These are phyloP conservation scores for Alternaria infectoria DNA, from an alignment of 2,329 filamentous ascomycete genomes.

Conservation along the genomic window DNA sequence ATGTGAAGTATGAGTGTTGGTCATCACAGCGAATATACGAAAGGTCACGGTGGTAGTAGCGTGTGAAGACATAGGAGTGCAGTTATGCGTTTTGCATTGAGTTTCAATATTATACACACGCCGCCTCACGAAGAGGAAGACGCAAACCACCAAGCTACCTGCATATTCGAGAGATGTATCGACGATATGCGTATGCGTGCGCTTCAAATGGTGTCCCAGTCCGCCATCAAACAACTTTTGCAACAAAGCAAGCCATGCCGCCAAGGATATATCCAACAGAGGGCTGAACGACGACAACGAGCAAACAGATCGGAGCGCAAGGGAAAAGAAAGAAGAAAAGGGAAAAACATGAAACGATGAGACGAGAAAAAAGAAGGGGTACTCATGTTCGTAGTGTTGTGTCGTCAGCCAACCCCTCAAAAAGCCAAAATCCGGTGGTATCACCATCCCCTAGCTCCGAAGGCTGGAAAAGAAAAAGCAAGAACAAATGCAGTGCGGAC, in stretches of 20 bases:
- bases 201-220: background rate
- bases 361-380: constrained; percentile 12
- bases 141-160: background rate
- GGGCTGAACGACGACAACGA: background rate
- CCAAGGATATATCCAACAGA: constrained; percentile 1
- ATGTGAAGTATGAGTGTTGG: background rate
- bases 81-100: constrained; percentile 1
- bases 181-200: background rate
- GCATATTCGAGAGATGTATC: background rate
- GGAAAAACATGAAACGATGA: constrained; percentile 9
- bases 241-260: background rate
- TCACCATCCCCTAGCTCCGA: constrained; percentile 12
- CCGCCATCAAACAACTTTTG: constrained; percentile 1
- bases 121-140: background rate
- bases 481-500: constrained; percentile 28
- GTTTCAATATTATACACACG: background rate
- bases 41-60: background rate
- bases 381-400: constrained; percentile 26
- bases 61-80: background rate
- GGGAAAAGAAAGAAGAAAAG: background rate
- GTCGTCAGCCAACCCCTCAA: constrained; percentile 14
- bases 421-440: constrained; percentile 20
- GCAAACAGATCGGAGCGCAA: background rate
- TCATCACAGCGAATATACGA: background rate
- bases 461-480: background rate